Base-by-base conservation (phyloP, 2,329 filamentous ascomycete genomes). In the Claviceps paspali region DNA sequence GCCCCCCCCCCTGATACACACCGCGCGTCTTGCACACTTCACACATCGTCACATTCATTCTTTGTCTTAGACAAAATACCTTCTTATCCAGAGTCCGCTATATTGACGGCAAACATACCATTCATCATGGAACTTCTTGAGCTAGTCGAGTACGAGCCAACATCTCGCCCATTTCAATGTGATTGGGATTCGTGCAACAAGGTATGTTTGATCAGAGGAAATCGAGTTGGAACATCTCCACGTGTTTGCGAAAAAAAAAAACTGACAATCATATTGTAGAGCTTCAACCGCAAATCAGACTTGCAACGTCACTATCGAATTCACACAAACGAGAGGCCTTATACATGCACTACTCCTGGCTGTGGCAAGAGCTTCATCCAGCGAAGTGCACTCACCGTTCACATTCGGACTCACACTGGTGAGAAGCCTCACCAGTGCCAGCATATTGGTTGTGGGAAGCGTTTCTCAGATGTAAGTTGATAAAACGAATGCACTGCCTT, bases 361-460 rank as follows among this genome's bases (percentile, higher is more conserved):
- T 82, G 77, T 50, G 72, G 73, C 31, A 81, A 82, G 59, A 76
- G 73, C 54, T 82, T 82, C 54, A 81, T 81, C 45, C 77, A 82
- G 49, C 64, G 76, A 42, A 81, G 76, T 54, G 77, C 77, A 28
- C 56, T 82, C 46, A 81, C 76, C 3, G 77, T 82, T 29, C 78
- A 82, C 52, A 77, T 76, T 39, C 70, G 78, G 44, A 81, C 76
- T 10, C 78, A 81, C 45, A 81, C 76, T 1, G 76, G 76, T 39
- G 78, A 82, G 60, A 98, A 82, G 55, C 78, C 78, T 41, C 76
- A 82, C 46, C 68, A 74, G 47, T 82, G 78, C 49, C 68, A 76
- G 49, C 70, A 78, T 45, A 57, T 68, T 19, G 75, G 72, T 15
- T 82, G 77, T 48, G 73, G 70, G 31, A 82, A 81, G 59, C 64